Percentiles rank a stretch among this genome's conserved stretches.
Conservation (phyloP, 225 moss, liverwort and hornwort species). For the Polytrichum commune region DNA sequence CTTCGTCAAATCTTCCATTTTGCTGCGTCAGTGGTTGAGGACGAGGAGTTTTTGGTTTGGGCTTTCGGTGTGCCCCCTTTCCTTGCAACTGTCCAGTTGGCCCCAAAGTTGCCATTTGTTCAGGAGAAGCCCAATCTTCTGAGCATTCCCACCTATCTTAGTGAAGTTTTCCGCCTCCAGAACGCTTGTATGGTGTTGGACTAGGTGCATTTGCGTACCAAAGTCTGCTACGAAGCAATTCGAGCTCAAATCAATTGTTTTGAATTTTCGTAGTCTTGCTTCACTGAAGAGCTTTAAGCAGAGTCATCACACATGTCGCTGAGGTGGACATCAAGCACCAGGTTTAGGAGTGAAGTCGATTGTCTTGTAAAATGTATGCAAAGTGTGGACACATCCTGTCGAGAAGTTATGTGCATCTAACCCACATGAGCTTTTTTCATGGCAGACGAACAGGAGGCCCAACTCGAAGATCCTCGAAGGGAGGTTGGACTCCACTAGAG, state of each 20-base stretch:
- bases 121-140: background rate
- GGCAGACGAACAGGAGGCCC: slow-evolving; percentile 97
- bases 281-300: no score
- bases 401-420: slow-evolving; percentile 8
- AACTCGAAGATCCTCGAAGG: slow-evolving; percentile 93
- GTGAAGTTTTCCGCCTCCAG: background rate
- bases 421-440: background rate
- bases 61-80: background rate
- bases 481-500: slow-evolving; percentile 98
- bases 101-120: background rate
- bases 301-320: no score
- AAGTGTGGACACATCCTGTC: background rate
- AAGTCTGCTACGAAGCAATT: background rate
- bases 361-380: background rate
- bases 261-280: background rate
- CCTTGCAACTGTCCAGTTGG: background rate
- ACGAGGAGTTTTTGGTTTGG: background rate
- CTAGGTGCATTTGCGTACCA: no score
- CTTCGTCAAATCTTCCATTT: background rate
- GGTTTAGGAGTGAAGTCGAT: no score
- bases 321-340: no score
- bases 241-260: background rate
- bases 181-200: background rate
- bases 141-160: background rate
- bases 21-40: background rate